Conservation (phyloP, 164 flowering plant genomes). For the Liquidambar formosana region DNA sequence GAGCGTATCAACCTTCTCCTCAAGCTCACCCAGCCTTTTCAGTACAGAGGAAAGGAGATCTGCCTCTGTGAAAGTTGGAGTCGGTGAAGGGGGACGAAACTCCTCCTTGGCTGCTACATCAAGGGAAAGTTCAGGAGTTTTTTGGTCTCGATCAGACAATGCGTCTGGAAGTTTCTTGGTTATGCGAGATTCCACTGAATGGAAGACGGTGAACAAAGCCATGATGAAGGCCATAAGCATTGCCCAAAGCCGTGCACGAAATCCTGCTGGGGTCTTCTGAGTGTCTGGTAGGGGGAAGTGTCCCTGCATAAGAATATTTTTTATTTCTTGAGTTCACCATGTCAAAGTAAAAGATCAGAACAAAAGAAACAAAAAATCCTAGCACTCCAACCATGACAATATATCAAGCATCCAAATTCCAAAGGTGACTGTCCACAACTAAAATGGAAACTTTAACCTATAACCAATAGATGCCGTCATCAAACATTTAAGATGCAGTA, state of each 20-base stretch:
- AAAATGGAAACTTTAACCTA: too few relatives aligned
- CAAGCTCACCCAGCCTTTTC: conserved; percentile 74
- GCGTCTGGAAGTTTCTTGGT: conserved; percentile 46
- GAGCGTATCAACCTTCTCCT: conserved; percentile 70
- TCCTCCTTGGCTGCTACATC: conserved; percentile 48
- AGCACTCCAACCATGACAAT: too few relatives aligned
- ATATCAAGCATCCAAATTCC: too few relatives aligned
- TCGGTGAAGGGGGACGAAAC: conserved; percentile 59
- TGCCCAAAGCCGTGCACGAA: conserved; percentile 34
- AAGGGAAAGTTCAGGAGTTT: conserved; percentile 15
- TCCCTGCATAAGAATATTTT: conserved; percentile 28
- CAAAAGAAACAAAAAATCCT: neutral
- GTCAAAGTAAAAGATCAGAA: neutral
- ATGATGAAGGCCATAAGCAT: conserved; percentile 55
- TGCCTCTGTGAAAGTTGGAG: conserved; percentile 44
- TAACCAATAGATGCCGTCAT: too few relatives aligned
- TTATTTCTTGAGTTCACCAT: neutral
- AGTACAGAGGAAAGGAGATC: conserved; percentile 56
- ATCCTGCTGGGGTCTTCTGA: conserved; percentile 45
- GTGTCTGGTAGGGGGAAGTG: conserved; percentile 23
- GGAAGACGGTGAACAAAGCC: conserved; percentile 52
- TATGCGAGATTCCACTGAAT: conserved; percentile 33
- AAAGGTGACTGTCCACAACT: too few relatives aligned
- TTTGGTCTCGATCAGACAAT: conserved; percentile 24
- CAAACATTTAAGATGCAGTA: too few relatives aligned